Evolutionary conservation across 371 early-diverging fungal species (phyloP).

Genomic region (Mortierella sp.): DNA sequence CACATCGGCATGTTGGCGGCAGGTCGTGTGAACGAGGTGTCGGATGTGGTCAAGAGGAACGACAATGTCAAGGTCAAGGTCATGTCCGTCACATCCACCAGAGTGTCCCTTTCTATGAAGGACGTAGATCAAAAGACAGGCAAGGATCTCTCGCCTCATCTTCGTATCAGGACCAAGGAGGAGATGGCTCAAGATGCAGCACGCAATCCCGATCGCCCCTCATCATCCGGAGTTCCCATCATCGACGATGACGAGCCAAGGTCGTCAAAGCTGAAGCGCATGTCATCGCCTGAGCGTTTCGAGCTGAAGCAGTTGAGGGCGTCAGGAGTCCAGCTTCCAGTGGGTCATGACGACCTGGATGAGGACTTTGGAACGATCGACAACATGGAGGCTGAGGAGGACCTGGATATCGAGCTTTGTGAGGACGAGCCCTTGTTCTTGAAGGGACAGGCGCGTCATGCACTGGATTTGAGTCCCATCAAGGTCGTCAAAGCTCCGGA

Average conservation of each 20-base stretch:
- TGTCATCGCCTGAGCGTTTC: constrained; percentile 97
- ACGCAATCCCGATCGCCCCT: constrained; percentile 78
- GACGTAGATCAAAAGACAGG: constrained; percentile 96
- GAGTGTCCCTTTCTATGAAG: constrained; percentile 91
- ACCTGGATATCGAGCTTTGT: constrained; percentile 95
- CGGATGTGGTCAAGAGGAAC: constrained; percentile 83
- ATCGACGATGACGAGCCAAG: constrained; percentile 73
- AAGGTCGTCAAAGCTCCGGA: constrained; percentile 98
- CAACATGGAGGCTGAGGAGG: constrained; percentile 93
- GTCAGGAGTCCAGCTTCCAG: constrained; percentile 89
- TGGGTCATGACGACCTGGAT: constrained; percentile 90
- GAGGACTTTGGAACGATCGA: constrained; percentile 78
- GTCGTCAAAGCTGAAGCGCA: constrained; percentile 80
- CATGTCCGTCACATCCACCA: constrained; percentile 85
- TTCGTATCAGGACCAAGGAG: constrained; percentile 67
- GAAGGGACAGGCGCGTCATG: constrained; percentile 90
- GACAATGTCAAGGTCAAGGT: constrained; percentile 94
- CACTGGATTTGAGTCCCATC: constrained; percentile 92
- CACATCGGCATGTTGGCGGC: constrained; percentile 82
- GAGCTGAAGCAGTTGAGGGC: constrained; percentile 98
- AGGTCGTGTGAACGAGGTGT: constrained; percentile 83
- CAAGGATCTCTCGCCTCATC: constrained; percentile 81
- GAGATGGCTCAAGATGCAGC: constrained; percentile 74
- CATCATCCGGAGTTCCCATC: constrained; percentile 60
- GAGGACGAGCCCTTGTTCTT: constrained; percentile 97